A percentile compares a stretch with the other conserved stretches of the same genome.
Evolutionary conservation across 352 stramenopile genomes (phyloP).

Genomic region (Globisporangium paddicum): DNA sequence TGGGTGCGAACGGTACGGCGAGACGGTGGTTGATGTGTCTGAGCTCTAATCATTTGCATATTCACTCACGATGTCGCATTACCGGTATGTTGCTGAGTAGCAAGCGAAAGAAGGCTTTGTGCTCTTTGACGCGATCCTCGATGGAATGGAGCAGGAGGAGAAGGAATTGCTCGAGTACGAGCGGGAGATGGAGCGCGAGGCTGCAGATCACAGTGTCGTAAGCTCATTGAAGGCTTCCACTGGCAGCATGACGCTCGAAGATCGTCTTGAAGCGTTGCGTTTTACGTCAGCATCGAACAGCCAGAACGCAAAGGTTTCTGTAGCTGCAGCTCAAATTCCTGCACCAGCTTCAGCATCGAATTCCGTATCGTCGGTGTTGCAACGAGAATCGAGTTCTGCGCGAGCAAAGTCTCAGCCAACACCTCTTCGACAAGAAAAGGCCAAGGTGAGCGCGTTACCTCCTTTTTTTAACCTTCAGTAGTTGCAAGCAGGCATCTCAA

Average conservation of each 20-base stretch:
- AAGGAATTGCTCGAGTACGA: slow-evolving; percentile 56
- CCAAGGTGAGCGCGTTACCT: neutral
- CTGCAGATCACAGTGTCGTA: slow-evolving; percentile 15
- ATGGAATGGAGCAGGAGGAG: slow-evolving; percentile 74
- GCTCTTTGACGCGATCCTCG: slow-evolving; percentile 73
- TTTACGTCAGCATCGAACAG: slow-evolving; percentile 20
- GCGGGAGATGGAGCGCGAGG: slow-evolving; percentile 24
- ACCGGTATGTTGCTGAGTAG: too few species aligned
- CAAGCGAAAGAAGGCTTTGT: slow-evolving; percentile 57
- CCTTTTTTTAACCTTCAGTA: too few species aligned
- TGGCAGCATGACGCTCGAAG: slow-evolving; percentile 38
- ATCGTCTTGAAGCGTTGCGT: slow-evolving; percentile 42
- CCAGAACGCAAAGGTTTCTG: neutral
- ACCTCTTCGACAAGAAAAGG: neutral
- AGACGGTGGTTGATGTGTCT: too few species aligned
- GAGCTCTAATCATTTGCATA: too few species aligned
- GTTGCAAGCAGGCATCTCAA: too few species aligned
- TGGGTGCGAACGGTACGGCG: slow-evolving; percentile 52
- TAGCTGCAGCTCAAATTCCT: neutral
- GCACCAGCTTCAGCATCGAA: neutral
- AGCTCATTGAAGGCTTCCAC: neutral
- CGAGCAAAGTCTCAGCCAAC: neutral
- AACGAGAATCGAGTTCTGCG: neutral
- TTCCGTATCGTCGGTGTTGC: neutral
- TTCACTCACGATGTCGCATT: too few species aligned